A percentile compares a stretch with the other conserved stretches of the same genome.
phyloP scores from a whole-genome alignment of 257 asterid genomes.

The Penstemon barbatus region DNA sequence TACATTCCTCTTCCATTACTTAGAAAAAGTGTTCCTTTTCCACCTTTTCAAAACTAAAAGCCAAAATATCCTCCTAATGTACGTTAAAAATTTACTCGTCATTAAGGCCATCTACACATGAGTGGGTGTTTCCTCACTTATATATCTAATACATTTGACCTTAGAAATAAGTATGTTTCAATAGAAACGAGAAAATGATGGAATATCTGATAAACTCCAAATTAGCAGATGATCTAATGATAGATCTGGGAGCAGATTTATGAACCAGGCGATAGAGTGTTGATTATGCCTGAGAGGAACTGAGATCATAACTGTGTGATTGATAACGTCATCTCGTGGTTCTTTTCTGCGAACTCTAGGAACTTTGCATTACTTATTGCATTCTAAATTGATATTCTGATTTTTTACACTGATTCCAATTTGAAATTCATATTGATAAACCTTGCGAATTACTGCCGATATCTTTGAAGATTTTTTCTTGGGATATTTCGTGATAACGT shows the following conservation, averaged over 20 bases:
- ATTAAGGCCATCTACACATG: background rate
- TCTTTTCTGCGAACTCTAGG: background rate
- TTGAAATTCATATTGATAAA: background rate
- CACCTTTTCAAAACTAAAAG: too few species aligned
- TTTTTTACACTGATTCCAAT: background rate
- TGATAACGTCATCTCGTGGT: background rate
- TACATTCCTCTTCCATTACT: too few species aligned
- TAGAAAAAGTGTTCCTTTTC: background rate
- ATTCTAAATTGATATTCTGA: background rate
- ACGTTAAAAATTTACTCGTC: too few species aligned
- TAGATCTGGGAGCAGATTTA: background rate
- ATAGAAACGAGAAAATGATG: background rate
- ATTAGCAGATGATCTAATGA: background rate
- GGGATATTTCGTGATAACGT: too few species aligned
- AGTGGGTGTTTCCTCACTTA: background rate
- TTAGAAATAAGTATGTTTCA: background rate
- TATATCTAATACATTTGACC: background rate
- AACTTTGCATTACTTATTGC: background rate
- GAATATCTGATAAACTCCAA: background rate
- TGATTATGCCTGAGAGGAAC: background rate
- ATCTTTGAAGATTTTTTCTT: too few species aligned
- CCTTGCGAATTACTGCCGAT: too few species aligned
- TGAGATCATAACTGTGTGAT: too few species aligned
- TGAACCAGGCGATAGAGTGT: background rate
- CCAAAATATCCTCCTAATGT: background rate